A percentile compares a stretch with the other conserved stretches of the same genome.
Conservation (phyloP, 2,329 filamentous ascomycete genomes). For the Endoconidiophora laricicola region DNA sequence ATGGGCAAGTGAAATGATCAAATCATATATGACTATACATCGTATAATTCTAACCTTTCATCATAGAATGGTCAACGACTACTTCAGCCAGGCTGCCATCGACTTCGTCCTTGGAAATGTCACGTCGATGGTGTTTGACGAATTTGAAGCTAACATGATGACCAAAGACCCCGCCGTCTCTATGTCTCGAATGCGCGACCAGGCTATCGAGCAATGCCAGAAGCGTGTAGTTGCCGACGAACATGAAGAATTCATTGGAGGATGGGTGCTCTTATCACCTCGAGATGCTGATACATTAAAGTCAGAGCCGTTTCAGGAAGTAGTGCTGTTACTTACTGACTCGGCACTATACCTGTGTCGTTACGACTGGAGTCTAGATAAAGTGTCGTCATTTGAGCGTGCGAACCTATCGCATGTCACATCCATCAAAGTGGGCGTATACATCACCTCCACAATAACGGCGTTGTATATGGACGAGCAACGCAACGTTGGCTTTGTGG, state of each 20-base stretch:
- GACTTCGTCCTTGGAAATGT: conserved; percentile 88
- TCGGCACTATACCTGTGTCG: conserved; percentile 73
- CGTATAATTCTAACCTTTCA: not conserved
- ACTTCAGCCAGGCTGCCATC: conserved; percentile 88
- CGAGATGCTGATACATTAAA: conserved; percentile 53
- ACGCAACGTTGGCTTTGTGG: conserved; percentile 68
- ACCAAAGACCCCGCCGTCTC: conserved; percentile 83
- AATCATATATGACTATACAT: not conserved
- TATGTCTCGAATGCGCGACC: conserved; percentile 65
- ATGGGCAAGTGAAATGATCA: conserved; percentile 31
- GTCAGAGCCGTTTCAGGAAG: conserved; percentile 69
- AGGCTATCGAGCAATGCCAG: conserved; percentile 76
- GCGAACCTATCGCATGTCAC: conserved; percentile 60
- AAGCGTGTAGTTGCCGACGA: conserved; percentile 73
- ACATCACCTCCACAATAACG: conserved; percentile 78
- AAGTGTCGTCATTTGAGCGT: conserved; percentile 81
- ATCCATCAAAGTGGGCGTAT: conserved; percentile 63
- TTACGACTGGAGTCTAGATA: conserved; percentile 91
- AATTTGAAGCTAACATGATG: conserved; percentile 90
- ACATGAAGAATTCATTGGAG: conserved; percentile 70
- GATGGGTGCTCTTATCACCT: conserved; percentile 78
- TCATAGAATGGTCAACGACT: conserved; percentile 84
- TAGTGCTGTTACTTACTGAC: conserved; percentile 73
- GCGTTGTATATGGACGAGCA: conserved; percentile 57
- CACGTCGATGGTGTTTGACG: conserved; percentile 69